These are phyloP conservation scores for Arachis stenosperma DNA, from an alignment of 306 rosid species.

Conservation along the genomic window DNA sequence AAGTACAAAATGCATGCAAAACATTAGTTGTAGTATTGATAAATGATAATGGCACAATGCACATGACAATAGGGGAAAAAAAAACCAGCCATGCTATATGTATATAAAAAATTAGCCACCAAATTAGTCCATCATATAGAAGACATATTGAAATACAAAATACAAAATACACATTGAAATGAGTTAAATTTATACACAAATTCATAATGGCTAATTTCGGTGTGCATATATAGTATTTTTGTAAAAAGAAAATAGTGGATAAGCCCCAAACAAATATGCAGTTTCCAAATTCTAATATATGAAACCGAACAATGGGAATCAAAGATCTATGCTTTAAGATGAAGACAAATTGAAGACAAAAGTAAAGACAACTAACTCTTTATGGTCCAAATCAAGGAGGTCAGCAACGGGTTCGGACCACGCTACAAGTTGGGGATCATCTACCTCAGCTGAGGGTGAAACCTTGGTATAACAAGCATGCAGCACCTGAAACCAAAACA, in stretches of 20 bases:
- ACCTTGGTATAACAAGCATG: constrained; percentile 89
- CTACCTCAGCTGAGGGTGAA: constrained; percentile 71
- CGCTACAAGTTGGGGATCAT: constrained; percentile 86
- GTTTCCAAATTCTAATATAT: neutral
- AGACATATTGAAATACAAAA: too few species aligned
- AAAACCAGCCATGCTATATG: too few species aligned
- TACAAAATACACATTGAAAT: too few species aligned
- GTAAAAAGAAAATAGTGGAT: too few species aligned
- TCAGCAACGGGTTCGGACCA: constrained; percentile 80
- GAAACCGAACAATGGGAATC: neutral
- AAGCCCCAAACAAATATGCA: neutral
- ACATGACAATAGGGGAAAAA: neutral
- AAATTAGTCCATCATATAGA: too few species aligned
- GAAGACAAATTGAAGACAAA: neutral
- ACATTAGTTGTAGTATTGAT: neutral
- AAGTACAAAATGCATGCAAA: neutral
- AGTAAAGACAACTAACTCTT: constrained; percentile 63
- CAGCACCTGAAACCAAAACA: constrained; percentile 60
- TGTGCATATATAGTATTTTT: too few species aligned
- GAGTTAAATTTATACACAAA: too few species aligned
- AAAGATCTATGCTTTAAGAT: too few species aligned
- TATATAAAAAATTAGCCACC: too few species aligned
- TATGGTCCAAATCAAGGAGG: constrained; percentile 75
- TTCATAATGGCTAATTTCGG: too few species aligned
- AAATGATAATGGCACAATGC: neutral